Evolutionary conservation across 371 early-diverging fungal genomes (phyloP).

Genomic region (Actinomortierella wolfii): DNA sequence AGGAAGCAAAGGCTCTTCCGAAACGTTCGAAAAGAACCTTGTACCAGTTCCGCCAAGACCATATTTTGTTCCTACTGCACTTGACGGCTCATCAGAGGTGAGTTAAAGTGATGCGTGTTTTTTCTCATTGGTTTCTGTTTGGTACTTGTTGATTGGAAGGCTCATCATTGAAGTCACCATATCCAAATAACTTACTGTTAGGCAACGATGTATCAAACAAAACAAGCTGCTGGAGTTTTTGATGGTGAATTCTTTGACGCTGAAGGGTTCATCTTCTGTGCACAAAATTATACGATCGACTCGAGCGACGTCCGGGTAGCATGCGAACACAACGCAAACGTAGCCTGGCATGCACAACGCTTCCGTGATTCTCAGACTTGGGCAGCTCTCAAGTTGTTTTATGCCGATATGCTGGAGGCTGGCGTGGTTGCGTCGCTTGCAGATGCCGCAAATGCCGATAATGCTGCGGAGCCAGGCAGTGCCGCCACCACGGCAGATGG

Average conservation of each 20-base stretch:
- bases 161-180: too few relatives aligned
- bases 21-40: slow-evolving; percentile 45
- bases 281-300: slow-evolving; percentile 64
- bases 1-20: slow-evolving; percentile 21
- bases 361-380: slow-evolving; percentile 81
- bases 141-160: background rate
- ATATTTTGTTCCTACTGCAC: slow-evolving; percentile 17
- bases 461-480: slow-evolving; percentile 5
- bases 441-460: slow-evolving; percentile 1
- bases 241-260: slow-evolving; percentile 73
- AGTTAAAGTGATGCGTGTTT: background rate
- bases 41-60: slow-evolving; percentile 19
- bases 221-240: slow-evolving; percentile 65
- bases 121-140: background rate
- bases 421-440: slow-evolving; percentile 23
- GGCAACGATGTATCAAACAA: slow-evolving; percentile 34
- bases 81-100: slow-evolving; percentile 35
- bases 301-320: slow-evolving; percentile 52
- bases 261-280: slow-evolving; percentile 68
- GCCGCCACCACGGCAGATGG: background rate
- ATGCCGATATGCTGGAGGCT: slow-evolving; percentile 45
- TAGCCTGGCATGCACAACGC: slow-evolving; percentile 68
- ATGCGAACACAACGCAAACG: slow-evolving; percentile 74
- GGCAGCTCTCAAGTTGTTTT: slow-evolving; percentile 74
- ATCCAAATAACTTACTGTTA: background rate